Evolutionary conservation across 495 filamentous ascomycete species (phyloP).

Genomic region (Lophium mytilinum): DNA sequence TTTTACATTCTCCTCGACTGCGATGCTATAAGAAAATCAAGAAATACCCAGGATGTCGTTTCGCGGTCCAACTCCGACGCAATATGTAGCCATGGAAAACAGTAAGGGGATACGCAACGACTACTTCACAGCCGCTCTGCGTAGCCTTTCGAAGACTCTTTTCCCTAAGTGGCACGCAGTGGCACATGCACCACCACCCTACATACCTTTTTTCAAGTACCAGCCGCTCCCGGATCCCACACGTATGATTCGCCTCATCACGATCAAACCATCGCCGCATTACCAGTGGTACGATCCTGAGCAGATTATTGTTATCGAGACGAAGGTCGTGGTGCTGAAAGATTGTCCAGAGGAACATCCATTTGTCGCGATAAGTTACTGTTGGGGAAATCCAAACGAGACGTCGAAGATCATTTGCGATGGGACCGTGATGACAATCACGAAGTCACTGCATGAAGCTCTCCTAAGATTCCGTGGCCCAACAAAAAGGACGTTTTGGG

Average conservation of each 20-base stretch:
- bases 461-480: neutral
- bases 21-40: neutral
- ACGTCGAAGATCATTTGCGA: neutral
- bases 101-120: neutral
- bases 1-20: too few species aligned
- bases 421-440: neutral
- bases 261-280: neutral
- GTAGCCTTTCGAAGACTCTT: neutral
- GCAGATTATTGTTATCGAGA: neutral
- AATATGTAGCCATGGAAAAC: neutral
- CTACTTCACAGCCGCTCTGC: neutral
- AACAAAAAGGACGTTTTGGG: slow-evolving; percentile 1
- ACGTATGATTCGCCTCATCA: neutral
- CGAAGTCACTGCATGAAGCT: neutral
- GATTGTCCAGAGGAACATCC: neutral
- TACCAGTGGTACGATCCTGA: neutral
- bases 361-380: neutral
- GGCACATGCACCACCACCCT: neutral
- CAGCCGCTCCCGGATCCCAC: neutral
- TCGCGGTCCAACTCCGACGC: neutral
- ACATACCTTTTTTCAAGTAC: neutral
- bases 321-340: neutral
- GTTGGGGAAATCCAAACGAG: neutral
- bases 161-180: neutral
- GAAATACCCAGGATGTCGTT: neutral